Conservation (phyloP, 2,329 filamentous ascomycete genomes). For the Septoria petroselini region DNA sequence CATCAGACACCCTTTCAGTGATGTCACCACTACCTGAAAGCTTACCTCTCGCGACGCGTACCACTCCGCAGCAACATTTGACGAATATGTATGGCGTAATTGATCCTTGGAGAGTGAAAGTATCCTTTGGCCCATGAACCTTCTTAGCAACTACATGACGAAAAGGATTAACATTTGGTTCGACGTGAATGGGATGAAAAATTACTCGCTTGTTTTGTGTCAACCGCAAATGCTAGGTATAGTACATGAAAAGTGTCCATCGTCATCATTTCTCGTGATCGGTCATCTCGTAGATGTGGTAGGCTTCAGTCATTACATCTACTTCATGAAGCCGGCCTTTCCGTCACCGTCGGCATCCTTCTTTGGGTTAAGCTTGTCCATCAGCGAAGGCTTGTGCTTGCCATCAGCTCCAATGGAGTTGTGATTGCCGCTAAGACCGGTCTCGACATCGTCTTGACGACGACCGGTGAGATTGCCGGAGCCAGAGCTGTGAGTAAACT, state of each 20-base stretch:
- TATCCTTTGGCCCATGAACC: no score
- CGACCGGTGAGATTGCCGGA: neutral
- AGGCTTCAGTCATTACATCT: slow-evolving; percentile 23
- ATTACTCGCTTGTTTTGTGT: no score
- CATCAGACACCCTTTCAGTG: no score
- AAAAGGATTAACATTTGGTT: neutral
- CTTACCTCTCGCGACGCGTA: no score
- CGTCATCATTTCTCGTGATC: neutral
- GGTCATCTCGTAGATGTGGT: neutral
- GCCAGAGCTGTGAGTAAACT: slow-evolving; percentile 1
- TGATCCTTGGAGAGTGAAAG: no score
- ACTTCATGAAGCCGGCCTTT: slow-evolving; percentile 54
- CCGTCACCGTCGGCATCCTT: slow-evolving; percentile 55
- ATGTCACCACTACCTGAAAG: no score
- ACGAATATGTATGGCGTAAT: no score
- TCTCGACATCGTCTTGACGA: slow-evolving; percentile 7
- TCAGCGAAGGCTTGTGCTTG: slow-evolving; percentile 44
- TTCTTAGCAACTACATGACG: neutral
- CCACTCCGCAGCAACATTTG: no score
- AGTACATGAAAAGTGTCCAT: neutral
- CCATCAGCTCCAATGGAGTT: slow-evolving; percentile 8
- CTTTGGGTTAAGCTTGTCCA: slow-evolving; percentile 56
- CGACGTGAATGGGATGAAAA: no score
- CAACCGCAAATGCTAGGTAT: neutral
- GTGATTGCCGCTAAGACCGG: slow-evolving; percentile 6